Conservation (phyloP, 129 eudicot genomes). For the Flaveria ramosissima region DNA sequence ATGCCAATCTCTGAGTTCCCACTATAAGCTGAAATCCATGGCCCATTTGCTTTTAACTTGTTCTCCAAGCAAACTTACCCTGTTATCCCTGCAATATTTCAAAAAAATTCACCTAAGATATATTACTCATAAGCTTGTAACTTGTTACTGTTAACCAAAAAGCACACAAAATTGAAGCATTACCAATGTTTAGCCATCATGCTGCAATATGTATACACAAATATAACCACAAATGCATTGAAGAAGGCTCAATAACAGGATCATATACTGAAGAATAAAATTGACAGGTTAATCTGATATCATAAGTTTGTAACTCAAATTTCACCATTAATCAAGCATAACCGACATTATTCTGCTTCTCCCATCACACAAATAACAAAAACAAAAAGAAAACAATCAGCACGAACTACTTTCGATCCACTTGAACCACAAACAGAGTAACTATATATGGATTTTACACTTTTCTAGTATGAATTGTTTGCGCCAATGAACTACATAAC, state of each 20-base stretch:
- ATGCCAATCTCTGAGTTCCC: constrained; percentile 31
- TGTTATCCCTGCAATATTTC: constrained; percentile 30
- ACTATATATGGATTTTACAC: neutral
- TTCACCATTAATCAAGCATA: constrained; percentile 13
- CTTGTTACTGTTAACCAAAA: neutral
- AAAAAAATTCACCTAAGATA: neutral
- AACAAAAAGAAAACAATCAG: neutral
- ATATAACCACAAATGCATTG: constrained; percentile 14
- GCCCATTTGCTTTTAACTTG: constrained; percentile 30
- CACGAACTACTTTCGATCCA: neutral
- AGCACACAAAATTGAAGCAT: neutral
- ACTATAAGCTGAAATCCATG: constrained; percentile 16
- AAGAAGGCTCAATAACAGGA: constrained; percentile 9
- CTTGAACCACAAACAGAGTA: neutral
- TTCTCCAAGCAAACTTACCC: constrained; percentile 15
- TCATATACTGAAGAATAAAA: neutral
- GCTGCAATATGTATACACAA: constrained; percentile 4
- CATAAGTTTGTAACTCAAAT: neutral
- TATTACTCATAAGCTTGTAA: no score
- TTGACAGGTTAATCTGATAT: neutral
- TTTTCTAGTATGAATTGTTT: neutral
- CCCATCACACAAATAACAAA: neutral
- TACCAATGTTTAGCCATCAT: neutral
- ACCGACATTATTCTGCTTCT: neutral
- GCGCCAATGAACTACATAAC: neutral